Base-by-base conservation (phyloP, 2,329 filamentous ascomycete genomes). In the Fusarium xyrophilum region DNA sequence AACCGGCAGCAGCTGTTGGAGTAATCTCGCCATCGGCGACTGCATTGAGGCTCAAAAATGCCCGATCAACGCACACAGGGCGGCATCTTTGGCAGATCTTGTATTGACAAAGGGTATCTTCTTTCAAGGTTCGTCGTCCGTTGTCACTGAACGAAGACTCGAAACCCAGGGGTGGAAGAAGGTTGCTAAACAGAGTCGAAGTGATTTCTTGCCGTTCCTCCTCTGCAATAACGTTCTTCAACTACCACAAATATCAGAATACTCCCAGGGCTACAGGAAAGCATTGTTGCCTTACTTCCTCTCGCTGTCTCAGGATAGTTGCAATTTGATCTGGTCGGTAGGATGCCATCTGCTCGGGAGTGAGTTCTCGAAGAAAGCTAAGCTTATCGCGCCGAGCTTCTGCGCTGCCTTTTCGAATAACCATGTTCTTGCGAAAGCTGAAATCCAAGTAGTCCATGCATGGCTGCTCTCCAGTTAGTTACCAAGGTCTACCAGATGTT, bases 21-120 rank as follows among this genome's bases (percentile, higher is more conserved):
- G 82, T 81, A 6, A 87, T 76, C 48, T 87, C 83, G 10, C 80
- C 85, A 25, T 83, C 75, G n/a, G 78, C 73, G 25, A 88, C 77
- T 7, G 80, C 83, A 63, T 85, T 75, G 21, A 89, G 76, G 67
- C 83, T 85, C 25, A 88, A 74, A 61, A 77, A 85, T 2, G 81
- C 73, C 30, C 86, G 82, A 17, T 82, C 79, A 25, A 76, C 73
- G 28, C 77, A 80, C 2, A 74, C 75, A 7, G 80, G 81, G 6
- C 84, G 82, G 66, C 87, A 89, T 10, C 60, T 63, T 6, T 81
- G 80, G 63, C 86, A 89, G 42, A 82, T 79, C 62, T 79, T 85
- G 75, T 81, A 83, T 43, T 81, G 79, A 62, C 86, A 89, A 71
- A 86, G 83, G 2, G 79, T 69, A 2, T 71, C 71, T 23, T 74